Evolutionary conservation across 345 rosid genomes (phyloP).

Genomic region (Theobroma cacao): DNA sequence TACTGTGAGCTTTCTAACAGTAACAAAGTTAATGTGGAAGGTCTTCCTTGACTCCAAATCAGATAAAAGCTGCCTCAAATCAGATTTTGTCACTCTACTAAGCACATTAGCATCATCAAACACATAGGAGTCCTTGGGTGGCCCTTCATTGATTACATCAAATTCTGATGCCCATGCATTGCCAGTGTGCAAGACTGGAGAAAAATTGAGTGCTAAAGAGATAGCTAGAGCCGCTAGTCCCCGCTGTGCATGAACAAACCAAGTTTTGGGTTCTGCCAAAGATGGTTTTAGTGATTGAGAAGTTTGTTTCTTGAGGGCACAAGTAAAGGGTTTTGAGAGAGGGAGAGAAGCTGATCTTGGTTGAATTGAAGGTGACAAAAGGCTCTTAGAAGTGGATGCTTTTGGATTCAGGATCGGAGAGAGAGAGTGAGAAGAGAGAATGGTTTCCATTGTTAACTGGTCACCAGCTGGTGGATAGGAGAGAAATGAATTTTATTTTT

Average conservation of each 20-base stretch:
- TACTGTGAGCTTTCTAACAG: slow-evolving; percentile 93
- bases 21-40: slow-evolving; percentile 64
- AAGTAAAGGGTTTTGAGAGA: slow-evolving; percentile 38
- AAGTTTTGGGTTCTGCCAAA: slow-evolving; percentile 32
- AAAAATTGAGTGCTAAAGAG: slow-evolving; percentile 73
- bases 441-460: slow-evolving; percentile 56
- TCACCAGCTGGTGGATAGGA: not conserved
- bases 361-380: slow-evolving; percentile 36
- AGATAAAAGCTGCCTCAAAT: slow-evolving; percentile 74
- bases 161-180: slow-evolving; percentile 86
- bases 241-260: slow-evolving; percentile 66
- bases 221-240: slow-evolving; percentile 81
- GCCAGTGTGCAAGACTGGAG: slow-evolving; percentile 47
- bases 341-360: slow-evolving; percentile 38
- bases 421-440: slow-evolving; percentile 58
- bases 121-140: slow-evolving; percentile 76
- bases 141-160: slow-evolving; percentile 80
- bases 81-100: slow-evolving; percentile 83
- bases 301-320: slow-evolving; percentile 39
- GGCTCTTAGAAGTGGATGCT: slow-evolving; percentile 29
- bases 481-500: slow-evolving; percentile 17
- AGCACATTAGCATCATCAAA: slow-evolving; percentile 95
- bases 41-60: slow-evolving; percentile 93
- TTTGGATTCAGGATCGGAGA: slow-evolving; percentile 56
- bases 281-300: slow-evolving; percentile 30